Evolutionary conservation across 1,284 basidiomycete genomes (phyloP).

Genomic region (Agaricales sp.): DNA sequence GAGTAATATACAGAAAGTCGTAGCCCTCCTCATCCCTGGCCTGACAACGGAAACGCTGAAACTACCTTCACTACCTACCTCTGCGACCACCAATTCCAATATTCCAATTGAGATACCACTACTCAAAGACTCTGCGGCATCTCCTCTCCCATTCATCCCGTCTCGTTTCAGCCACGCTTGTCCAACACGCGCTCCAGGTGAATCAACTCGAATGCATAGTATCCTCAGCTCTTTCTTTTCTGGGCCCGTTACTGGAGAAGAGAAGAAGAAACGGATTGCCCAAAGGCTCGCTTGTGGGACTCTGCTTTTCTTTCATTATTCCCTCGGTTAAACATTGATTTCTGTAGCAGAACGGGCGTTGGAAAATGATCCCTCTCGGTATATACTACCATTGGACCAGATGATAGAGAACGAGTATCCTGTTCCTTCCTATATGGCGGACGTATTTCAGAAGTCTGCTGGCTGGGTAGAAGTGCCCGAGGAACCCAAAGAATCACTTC

Average conservation of each 20-base stretch:
- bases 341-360: slow-evolving; percentile 46
- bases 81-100: slow-evolving; percentile 56
- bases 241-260: slow-evolving; percentile 66
- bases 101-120: slow-evolving; percentile 57
- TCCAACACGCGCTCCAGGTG: slow-evolving; percentile 85
- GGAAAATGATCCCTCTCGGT: slow-evolving; percentile 54
- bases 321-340: background rate
- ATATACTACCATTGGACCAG: slow-evolving; percentile 68
- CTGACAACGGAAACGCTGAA: slow-evolving; percentile 62
- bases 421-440: slow-evolving; percentile 69
- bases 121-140: slow-evolving; percentile 22
- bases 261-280: slow-evolving; percentile 58
- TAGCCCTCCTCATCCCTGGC: slow-evolving; percentile 74
- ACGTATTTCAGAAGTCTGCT: slow-evolving; percentile 50
- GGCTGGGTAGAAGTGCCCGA: slow-evolving; percentile 73
- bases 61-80: slow-evolving; percentile 54
- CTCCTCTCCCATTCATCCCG: slow-evolving; percentile 61
- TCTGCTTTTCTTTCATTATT: background rate
- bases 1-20: slow-evolving; percentile 60
- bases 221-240: slow-evolving; percentile 75
- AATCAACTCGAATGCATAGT: slow-evolving; percentile 76
- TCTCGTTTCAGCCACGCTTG: slow-evolving; percentile 85
- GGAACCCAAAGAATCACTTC: slow-evolving; percentile 22
- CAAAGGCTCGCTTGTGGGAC: slow-evolving; percentile 45
- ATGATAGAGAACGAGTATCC: slow-evolving; percentile 91